Conservation (phyloP, 1,284 basidiomycete genomes). For the Ustilago trichophora region DNA sequence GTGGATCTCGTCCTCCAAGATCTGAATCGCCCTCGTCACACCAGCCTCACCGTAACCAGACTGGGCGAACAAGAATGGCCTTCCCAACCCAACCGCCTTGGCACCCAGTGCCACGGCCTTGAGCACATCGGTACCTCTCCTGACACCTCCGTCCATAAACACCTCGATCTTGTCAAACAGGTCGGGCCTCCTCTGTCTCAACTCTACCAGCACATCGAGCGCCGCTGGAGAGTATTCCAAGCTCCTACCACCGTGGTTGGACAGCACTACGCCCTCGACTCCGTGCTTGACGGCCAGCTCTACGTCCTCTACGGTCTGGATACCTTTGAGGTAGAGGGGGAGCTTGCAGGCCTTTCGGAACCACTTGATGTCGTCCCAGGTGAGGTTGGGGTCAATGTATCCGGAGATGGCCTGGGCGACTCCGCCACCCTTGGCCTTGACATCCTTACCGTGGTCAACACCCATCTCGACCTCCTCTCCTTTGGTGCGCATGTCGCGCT, state of each 20-base stretch:
- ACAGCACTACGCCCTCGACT: constrained; percentile 68
- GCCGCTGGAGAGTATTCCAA: constrained; percentile 62
- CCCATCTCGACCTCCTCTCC: constrained; percentile 67
- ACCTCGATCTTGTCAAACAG: constrained; percentile 75
- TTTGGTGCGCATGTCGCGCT: constrained; percentile 74
- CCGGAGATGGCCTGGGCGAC: constrained; percentile 69
- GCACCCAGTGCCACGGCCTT: constrained; percentile 87
- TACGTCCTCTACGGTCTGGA: constrained; percentile 73
- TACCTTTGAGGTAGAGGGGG: constrained; percentile 85
- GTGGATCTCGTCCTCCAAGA: constrained; percentile 82
- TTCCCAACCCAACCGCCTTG: constrained; percentile 85
- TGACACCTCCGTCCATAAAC: constrained; percentile 87
- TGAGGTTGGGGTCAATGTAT: constrained; percentile 69
- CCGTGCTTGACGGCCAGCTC: constrained; percentile 72
- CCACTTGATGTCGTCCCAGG: constrained; percentile 75
- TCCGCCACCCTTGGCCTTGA: constrained; percentile 54
- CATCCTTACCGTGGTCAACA: constrained; percentile 36
- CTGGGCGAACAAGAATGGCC: constrained; percentile 89
- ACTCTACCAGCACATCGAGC: constrained; percentile 71
- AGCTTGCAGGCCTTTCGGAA: constrained; percentile 77
- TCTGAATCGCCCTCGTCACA: constrained; percentile 75
- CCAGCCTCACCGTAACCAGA: constrained; percentile 87
- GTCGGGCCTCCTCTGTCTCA: constrained; percentile 72
- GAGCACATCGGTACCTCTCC: constrained; percentile 77
- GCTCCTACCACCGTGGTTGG: constrained; percentile 69